These are phyloP conservation scores for Cystofilobasidium capitatum DNA, from an alignment of 768 basidiomycete genomes.

Conservation along the genomic window DNA sequence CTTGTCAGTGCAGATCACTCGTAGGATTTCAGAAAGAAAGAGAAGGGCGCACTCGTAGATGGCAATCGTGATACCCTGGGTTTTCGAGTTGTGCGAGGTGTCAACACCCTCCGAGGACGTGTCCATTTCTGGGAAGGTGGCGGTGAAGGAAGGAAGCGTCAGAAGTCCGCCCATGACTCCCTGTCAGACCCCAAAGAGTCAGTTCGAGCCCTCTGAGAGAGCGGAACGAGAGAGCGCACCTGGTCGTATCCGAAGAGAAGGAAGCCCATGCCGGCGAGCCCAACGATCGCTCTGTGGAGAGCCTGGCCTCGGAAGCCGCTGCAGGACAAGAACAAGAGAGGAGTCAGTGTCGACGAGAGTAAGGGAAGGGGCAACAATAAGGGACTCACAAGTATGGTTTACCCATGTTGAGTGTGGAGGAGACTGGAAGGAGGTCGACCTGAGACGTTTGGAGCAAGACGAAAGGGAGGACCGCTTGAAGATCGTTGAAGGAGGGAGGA, in stretches of 20 bases:
- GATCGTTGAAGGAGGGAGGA: too few relatives aligned
- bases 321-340: not conserved
- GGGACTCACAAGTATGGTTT: conserved; percentile 7
- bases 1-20: not conserved
- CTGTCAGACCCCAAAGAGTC: conserved; percentile 60
- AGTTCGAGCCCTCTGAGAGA: not conserved
- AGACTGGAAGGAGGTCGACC: not conserved
- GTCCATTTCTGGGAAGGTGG: conserved; percentile 49
- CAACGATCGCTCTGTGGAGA: conserved; percentile 4
- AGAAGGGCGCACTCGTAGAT: conserved; percentile 43
- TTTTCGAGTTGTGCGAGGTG: not conserved
- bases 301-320: conserved; percentile 10
- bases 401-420: not conserved
- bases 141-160: conserved; percentile 54
- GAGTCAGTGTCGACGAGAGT: not conserved
- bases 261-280: conserved; percentile 5
- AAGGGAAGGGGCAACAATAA: too few relatives aligned
- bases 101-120: not conserved
- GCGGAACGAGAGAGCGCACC: not conserved
- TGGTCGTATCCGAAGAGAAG: not conserved
- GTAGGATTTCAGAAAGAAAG: not conserved
- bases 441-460: too few relatives aligned
- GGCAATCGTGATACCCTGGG: conserved; percentile 1
- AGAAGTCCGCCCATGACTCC: conserved; percentile 62
- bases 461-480: too few relatives aligned